Evolutionary conservation across 2,329 filamentous ascomycete species (phyloP).

Genomic region (Penicillium psychrosexuale): DNA sequence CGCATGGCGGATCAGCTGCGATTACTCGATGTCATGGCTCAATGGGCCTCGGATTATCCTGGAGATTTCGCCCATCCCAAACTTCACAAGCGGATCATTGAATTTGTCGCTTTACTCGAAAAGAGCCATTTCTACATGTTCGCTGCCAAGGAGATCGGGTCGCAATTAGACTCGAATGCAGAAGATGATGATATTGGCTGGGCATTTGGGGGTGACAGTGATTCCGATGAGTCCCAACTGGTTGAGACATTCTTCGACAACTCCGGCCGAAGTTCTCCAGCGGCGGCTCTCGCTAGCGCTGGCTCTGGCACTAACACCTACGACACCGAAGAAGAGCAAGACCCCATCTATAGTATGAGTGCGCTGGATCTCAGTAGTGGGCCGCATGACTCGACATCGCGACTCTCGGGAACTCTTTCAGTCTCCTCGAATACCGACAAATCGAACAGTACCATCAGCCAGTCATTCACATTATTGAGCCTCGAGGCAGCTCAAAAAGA

Average conservation of each 20-base stretch:
- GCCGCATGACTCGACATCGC: conserved; percentile 36
- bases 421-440: conserved; percentile 39
- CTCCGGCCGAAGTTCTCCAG: conserved; percentile 42
- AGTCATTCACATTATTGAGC: conserved; percentile 42
- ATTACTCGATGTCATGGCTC: conserved; percentile 77
- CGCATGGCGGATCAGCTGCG: conserved; percentile 79
- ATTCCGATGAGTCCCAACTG: conserved; percentile 46
- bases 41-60: conserved; percentile 86
- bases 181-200: conserved; percentile 92
- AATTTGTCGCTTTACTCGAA: conserved; percentile 72
- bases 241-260: conserved; percentile 42
- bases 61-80: conserved; percentile 83
- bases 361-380: conserved; percentile 41
- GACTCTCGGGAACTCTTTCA: conserved; percentile 41
- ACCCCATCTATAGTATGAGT: conserved; percentile 39
- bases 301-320: conserved; percentile 13
- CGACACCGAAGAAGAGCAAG: conserved; percentile 34
- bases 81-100: conserved; percentile 68
- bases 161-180: conserved; percentile 69
- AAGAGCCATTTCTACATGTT: conserved; percentile 77
- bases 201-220: conserved; percentile 72
- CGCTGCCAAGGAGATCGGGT: conserved; percentile 78
- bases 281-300: conserved; percentile 30
- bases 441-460: conserved; percentile 40
- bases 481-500: conserved; percentile 75